A percentile compares a stretch with the other conserved stretches of the same genome.
These are phyloP conservation scores for Umbelopsis sp. DNA, from an alignment of 192 early-diverging fungal genomes.

Conservation along the genomic window DNA sequence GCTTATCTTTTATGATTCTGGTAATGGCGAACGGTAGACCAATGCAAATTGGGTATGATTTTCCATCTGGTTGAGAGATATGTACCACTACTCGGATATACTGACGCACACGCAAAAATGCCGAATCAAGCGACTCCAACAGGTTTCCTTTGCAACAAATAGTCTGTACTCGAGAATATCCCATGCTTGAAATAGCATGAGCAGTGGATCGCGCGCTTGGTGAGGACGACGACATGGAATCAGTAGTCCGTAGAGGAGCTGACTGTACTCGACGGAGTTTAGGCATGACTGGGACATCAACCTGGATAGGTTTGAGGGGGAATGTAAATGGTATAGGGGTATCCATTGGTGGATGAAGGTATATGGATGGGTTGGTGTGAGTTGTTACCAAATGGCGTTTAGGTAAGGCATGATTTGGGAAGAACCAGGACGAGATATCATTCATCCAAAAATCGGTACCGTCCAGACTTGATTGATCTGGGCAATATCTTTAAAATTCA, in stretches of 20 bases:
- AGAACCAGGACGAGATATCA: constrained; percentile 14
- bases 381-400: constrained; percentile 26
- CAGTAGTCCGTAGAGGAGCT: constrained; percentile 2
- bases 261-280: constrained; percentile 13
- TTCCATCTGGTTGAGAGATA: neutral
- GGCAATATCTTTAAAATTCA: neutral
- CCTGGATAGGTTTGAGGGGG: constrained; percentile 9
- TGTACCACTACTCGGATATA: constrained; percentile 28
- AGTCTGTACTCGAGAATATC: constrained; percentile 4
- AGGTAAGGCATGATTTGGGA: constrained; percentile 11
- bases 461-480: neutral
- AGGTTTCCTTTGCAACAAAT: neutral
- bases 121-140: constrained; percentile 31
- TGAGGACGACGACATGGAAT: neutral
- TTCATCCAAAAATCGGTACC: neutral
- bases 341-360: constrained; percentile 33
- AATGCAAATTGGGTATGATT: constrained; percentile 29
- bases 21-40: constrained; percentile 20
- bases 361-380: constrained; percentile 20
- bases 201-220: neutral
- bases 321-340: constrained; percentile 32
- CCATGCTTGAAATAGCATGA: neutral
- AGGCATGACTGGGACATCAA: neutral
- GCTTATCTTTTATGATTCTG: neutral
- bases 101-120: constrained; percentile 29